phyloP scores from a whole-genome alignment of 306 rosid species.

The Cyclanthera cordifolia region DNA sequence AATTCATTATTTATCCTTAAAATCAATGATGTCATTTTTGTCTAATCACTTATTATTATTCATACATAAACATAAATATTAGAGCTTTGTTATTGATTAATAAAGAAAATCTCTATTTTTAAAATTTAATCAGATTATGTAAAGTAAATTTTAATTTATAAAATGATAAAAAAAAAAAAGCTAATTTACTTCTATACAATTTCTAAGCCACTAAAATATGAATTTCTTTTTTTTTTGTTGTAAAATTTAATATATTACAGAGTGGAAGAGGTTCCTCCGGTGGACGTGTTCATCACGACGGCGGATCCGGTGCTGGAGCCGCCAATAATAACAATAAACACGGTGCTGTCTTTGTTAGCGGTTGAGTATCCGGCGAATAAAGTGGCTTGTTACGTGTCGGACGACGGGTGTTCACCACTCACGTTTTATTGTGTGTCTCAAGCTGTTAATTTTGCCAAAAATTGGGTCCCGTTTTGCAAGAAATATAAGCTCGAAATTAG shows the following conservation, averaged over 20 bases:
- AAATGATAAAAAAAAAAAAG: too few relatives aligned
- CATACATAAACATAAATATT: too few relatives aligned
- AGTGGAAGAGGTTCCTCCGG: slow-evolving; percentile 36
- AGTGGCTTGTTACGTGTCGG: slow-evolving; percentile 66
- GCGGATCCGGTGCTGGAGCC: slow-evolving; percentile 55
- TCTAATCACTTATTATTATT: too few relatives aligned
- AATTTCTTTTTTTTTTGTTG: too few relatives aligned
- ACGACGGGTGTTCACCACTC: slow-evolving; percentile 52
- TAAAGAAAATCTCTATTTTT: neutral
- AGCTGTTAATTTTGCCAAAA: slow-evolving; percentile 46
- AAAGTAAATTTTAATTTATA: too few relatives aligned
- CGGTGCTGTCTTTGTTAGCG: slow-evolving; percentile 48
- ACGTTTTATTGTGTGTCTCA: slow-evolving; percentile 37
- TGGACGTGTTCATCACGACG: slow-evolving; percentile 68
- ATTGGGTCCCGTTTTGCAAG: slow-evolving; percentile 65
- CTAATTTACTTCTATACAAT: too few relatives aligned
- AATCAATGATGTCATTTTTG: too few relatives aligned
- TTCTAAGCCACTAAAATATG: too few relatives aligned
- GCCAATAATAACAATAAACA: slow-evolving; percentile 46
- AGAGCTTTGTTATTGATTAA: too few relatives aligned
- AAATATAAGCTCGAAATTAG: slow-evolving; percentile 38
- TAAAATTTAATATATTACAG: too few relatives aligned
- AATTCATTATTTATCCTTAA: too few relatives aligned
- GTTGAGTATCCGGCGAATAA: slow-evolving; percentile 57
- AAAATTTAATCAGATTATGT: too few relatives aligned